Conservation (phyloP, 2,329 filamentous ascomycete genomes). For the Aureobasidium sp. region DNA sequence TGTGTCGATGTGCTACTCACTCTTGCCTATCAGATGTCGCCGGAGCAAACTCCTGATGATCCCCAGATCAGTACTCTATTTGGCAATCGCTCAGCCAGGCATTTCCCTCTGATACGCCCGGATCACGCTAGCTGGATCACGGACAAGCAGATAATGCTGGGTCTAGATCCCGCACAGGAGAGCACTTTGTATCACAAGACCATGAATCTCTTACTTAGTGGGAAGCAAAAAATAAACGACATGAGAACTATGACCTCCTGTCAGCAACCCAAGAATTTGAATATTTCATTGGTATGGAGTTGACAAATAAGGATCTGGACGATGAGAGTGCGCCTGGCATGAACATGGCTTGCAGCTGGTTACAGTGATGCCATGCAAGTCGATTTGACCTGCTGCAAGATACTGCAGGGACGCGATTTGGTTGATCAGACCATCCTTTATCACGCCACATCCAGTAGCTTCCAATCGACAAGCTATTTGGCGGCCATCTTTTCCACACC, state of each 20-base stretch:
- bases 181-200: neutral
- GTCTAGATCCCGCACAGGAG: neutral
- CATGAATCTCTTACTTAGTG: neutral
- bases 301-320: neutral
- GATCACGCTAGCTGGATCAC: neutral
- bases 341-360: neutral
- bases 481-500: slow-evolving; percentile 17
- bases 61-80: neutral
- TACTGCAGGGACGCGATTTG: neutral
- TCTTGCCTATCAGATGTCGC: neutral
- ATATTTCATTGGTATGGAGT: too few species aligned
- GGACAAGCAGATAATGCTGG: neutral
- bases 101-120: neutral
- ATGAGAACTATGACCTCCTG: neutral
- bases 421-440: neutral
- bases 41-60: neutral
- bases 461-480: neutral
- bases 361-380: neutral
- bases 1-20: neutral
- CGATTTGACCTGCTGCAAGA: neutral
- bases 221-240: neutral
- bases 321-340: neutral
- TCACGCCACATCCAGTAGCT: neutral
- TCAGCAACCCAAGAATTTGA: neutral
- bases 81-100: neutral